phyloP scores from a whole-genome alignment of 2,329 filamentous ascomycete genomes.

The Ilyonectria mors-panacis region DNA sequence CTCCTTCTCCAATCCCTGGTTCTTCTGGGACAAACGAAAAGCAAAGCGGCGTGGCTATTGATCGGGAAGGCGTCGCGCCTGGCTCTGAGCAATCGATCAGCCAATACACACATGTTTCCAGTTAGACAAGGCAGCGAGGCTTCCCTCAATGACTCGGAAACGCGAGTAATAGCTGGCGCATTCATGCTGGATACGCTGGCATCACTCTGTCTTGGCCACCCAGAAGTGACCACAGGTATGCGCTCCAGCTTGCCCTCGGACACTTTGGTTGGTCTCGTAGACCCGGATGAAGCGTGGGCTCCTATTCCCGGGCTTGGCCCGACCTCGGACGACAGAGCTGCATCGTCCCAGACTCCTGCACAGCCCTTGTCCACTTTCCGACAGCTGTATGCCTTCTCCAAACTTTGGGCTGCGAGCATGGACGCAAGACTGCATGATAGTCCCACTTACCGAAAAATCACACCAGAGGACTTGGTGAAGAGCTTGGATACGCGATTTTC shows the following conservation, averaged over 20 bases:
- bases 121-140: constrained; percentile 32
- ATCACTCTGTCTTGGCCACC: constrained; percentile 63
- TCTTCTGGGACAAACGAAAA: constrained; percentile 72
- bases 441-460: constrained; percentile 29
- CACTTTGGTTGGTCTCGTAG: constrained; percentile 25
- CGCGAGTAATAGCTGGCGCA: constrained; percentile 64
- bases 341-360: constrained; percentile 33
- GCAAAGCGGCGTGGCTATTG: constrained; percentile 73
- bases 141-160: constrained; percentile 33
- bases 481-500: constrained; percentile 53
- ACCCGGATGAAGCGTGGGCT: constrained; percentile 39
- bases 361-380: constrained; percentile 60
- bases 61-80: constrained; percentile 73
- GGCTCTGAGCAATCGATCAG: constrained; percentile 51
- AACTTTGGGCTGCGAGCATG: constrained; percentile 50
- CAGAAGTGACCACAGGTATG: constrained; percentile 41
- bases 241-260: constrained; percentile 38
- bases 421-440: constrained; percentile 35
- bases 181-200: constrained; percentile 74
- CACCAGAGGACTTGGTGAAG: constrained; percentile 51
- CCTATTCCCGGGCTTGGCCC: constrained; percentile 41
- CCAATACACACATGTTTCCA: constrained; percentile 38
- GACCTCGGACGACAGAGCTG: neutral
- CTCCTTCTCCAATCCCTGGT: constrained; percentile 73
- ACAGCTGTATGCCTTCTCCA: constrained; percentile 58